Conservation (phyloP, 163 green algal genomes). For the Chlorella variabilis region DNA sequence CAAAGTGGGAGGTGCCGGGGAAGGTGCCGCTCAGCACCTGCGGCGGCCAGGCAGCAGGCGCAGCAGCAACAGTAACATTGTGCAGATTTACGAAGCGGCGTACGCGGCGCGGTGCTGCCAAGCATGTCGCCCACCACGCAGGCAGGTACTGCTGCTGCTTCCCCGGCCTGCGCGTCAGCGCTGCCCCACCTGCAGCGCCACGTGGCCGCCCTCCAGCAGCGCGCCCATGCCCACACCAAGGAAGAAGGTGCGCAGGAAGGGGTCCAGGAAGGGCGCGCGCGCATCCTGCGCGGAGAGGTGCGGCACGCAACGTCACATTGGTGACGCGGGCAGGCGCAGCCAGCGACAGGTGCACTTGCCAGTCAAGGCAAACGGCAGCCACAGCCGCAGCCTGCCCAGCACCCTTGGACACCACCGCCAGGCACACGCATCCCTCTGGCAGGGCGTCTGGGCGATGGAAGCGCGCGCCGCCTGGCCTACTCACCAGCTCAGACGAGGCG, state of each 20-base stretch:
- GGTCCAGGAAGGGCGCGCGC: constrained; percentile 43
- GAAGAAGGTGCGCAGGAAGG: constrained; percentile 50
- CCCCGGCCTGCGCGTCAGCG: too few relatives aligned
- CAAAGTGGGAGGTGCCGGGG: constrained; percentile 6
- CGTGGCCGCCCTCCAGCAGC: constrained; percentile 54
- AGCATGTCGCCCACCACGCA: too few relatives aligned
- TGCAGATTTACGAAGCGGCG: too few relatives aligned
- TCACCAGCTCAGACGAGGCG: constrained; percentile 18
- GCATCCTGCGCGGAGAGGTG: constrained; percentile 48
- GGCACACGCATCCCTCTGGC: too few relatives aligned
- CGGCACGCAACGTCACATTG: constrained; percentile 79
- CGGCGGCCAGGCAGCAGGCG: background rate
- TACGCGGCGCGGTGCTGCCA: too few relatives aligned
- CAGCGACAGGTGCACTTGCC: background rate
- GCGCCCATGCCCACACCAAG: constrained; percentile 56
- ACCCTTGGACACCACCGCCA: too few relatives aligned
- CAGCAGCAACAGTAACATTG: background rate
- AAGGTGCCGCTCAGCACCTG: constrained; percentile 23
- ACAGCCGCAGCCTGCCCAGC: too few relatives aligned
- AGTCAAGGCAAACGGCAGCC: too few relatives aligned
- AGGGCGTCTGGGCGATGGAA: too few relatives aligned
- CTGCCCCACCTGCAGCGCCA: constrained; percentile 53
- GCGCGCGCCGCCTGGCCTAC: background rate
- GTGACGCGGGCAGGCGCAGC: background rate
- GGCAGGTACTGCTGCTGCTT: too few relatives aligned